Evolutionary conservation across 2,329 filamentous ascomycete genomes (phyloP), one percentile per base, ranked within the genome.

Genomic region (Metarhizium album): DNA sequence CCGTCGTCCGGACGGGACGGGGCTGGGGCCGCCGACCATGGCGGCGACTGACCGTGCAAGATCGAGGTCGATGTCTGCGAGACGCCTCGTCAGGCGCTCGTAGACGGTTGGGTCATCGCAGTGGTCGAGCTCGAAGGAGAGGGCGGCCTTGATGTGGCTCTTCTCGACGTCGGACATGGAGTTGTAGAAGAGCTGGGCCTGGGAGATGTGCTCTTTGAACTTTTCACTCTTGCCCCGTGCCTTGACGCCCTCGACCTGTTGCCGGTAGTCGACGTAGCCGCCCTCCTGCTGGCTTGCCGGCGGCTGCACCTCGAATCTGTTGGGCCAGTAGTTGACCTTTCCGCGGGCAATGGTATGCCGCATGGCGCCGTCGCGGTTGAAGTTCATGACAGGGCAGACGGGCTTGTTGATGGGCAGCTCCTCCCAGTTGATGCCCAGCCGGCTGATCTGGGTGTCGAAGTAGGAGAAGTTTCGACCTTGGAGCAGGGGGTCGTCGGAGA

Each of bases 141-240:
- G 78, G 0, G 83, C 84, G 58, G 87, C 83, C 64, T 85, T 72
- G 18, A 88, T 60, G 60, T 87, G 83, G 55, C 86, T 78, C 67
- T 86, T 82, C 66, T 91, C 87, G 3, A 80, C 70, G 0, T 74
- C 68, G 0, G 80, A 79, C 57, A 91, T 67, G 16, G 84, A 90
- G 71, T 91, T 91, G 71, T 82, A 91, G 71, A 93, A 93, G 2
- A 91, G 72, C 62, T 90, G 86, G 0, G 87, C 86, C 64, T 93
- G 87, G 47, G 78, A 83, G 67, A 79, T 80, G 63, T 91, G 86
- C 54, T 93, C 86, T 55, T 74, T 77, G 73, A 91, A 91, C 69
- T 91, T 91, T 57, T 75, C 75, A 55, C 81, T 86, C 61, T 79
- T 74, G 5, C 83, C 71, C 11, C 87, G 80, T 18, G 75, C 70